Evolutionary conservation across 768 basidiomycete species (phyloP).

Genomic region (Candolleomyces aberdarensis): DNA sequence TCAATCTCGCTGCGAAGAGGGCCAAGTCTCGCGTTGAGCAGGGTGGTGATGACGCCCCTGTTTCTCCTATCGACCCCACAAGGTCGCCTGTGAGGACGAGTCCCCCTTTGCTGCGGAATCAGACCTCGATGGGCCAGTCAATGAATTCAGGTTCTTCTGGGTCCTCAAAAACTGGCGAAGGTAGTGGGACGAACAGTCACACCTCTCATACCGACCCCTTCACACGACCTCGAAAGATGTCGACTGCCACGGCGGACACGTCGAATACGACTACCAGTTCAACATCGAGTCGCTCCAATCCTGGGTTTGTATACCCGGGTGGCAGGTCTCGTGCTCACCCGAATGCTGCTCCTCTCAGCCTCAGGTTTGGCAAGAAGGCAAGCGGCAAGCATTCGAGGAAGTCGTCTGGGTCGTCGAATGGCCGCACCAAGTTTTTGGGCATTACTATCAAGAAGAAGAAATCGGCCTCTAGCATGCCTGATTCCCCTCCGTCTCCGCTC

Average conservation of each 20-base stretch:
- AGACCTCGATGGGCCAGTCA: background rate
- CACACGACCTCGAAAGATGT: background rate
- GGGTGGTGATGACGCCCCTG: background rate
- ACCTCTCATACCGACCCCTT: background rate
- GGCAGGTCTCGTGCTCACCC: conserved; percentile 18
- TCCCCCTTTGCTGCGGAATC: background rate
- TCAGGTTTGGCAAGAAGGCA: background rate
- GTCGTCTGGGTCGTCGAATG: conserved; percentile 3
- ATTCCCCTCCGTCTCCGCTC: conserved; percentile 5
- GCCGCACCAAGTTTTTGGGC: conserved; percentile 21
- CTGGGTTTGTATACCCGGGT: conserved; percentile 11
- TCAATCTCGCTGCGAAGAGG: background rate
- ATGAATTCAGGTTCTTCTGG: background rate
- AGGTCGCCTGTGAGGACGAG: background rate
- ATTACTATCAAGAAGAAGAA: conserved; percentile 21
- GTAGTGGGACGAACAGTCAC: background rate
- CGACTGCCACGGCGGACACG: background rate
- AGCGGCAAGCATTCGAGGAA: conserved; percentile 5
- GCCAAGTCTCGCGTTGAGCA: background rate
- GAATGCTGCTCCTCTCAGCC: background rate
- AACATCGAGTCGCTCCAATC: background rate
- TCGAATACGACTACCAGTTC: background rate
- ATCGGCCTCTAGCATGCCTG: conserved; percentile 6
- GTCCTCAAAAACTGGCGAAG: background rate
- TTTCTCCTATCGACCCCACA: background rate